Evolutionary conservation across 768 basidiomycete species (phyloP), one percentile per base, ranked within the genome.

Genomic region (Trametes cubensis): DNA sequence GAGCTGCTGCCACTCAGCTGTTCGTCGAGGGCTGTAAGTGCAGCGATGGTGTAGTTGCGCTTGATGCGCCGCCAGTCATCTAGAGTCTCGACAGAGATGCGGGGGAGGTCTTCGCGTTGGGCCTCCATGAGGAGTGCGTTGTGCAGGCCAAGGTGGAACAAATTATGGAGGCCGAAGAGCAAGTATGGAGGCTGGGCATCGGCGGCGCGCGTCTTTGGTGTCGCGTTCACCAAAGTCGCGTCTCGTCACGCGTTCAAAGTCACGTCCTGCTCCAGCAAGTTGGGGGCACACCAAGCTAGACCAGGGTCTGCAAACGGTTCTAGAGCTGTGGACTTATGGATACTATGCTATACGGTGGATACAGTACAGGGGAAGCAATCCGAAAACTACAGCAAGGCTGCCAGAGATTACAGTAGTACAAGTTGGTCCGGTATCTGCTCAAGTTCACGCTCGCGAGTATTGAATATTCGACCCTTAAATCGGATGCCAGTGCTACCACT

Each of bases 11-110:
- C 67, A 8, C 72, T 72, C 40, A 86, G 75, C 60, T 80, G 75
- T 40, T 78, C 74, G 47, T 85, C 81, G 44, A 91, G 76, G 30
- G 72, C 71, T 1, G 73, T 69, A 15, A 81, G 61, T 14, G 85
- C 78, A 13, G 83, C 77, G 18, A 75, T 67, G 46, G 73, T 79
- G 65, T 86, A 83, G 72, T 83, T 83, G 47, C 71, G 67, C 62
- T 84, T 81, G 47, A 92, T 77, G 42, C 83, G 78, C 54, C 82
- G 75, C 90, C 89, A 92, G 71, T 88, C 85, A 13, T 83, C 77
- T 20, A 88, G 77, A 4, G 81, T 83, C 55, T 87, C 88, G 30
- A 93, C 79, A 15, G 86, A 85, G 15, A 90, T 77, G 40, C 87
- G 78, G 1, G 77, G 77, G 6, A 81, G 69, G 64, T 81, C 80